Base-by-base conservation (phyloP, 1,284 basidiomycete genomes). In the Neotropicomus parvogracilis region DNA sequence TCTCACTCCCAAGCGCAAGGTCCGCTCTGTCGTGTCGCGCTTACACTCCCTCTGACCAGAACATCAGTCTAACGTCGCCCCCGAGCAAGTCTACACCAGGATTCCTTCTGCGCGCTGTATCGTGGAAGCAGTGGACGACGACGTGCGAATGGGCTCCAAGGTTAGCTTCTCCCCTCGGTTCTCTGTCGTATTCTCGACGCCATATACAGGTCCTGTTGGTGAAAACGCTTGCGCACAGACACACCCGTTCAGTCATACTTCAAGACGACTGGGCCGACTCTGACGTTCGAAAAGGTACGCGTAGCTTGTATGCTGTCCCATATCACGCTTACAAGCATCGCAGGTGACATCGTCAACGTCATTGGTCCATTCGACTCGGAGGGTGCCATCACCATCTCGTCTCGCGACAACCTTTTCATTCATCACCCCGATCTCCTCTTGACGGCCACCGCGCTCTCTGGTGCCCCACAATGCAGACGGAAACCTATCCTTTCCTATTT, bases 371-470 rank as follows among this genome's bases (percentile, higher is more conserved):
- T 83, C 24, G 64, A 71, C 29, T 57, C 59, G 1, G 59, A 66
- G n/a, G 71, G 65, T n/a, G 65, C 66, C 14, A 83, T 88, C 36
- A 67, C 70, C 3, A 73, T 89, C 40, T 79, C 77, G 6, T 73
- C 80, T 13, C 73, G 74, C 40, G 54, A 69, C 5, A 86, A 88
- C 60, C 65, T 83, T 34, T 68, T 97, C 48, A 85, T 97, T 52
- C 83, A 85, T 36, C 91, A 97, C 60, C 94, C 94, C 2, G 95
- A 97, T 66, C 70, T 91, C 37, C 84, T 97, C 42, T 68, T 97
- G 39, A 94, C 94, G 1, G 87, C 91, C 33, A 95, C 94, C 0
- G 79, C 88, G 0, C 81, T 97, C 19, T 85, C 92, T 4, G 88
- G 83, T 51, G 82, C 92, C 0, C 76, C 88, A 4, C 80, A 85